Evolutionary conservation across 1,139 yeast genomes (phyloP).

Genomic region (Hansenula sp.): DNA sequence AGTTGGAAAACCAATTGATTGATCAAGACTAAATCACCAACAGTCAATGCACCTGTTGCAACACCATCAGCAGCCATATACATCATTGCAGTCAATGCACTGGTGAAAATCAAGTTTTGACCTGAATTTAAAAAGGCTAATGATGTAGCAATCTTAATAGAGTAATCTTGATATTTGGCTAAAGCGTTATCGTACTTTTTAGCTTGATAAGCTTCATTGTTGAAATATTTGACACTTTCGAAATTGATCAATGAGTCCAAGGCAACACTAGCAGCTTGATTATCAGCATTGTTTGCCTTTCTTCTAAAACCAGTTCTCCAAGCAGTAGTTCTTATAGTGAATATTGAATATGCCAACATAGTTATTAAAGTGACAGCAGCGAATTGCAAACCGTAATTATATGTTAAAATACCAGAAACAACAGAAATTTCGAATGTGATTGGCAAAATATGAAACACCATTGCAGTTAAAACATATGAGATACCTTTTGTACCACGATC

Average conservation of each 20-base stretch:
- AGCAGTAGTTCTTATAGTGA: constrained; percentile 88
- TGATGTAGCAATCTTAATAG: constrained; percentile 88
- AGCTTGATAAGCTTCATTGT: constrained; percentile 79
- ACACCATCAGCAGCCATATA: constrained; percentile 98
- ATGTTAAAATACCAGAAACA: constrained; percentile 90
- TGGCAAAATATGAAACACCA: constrained; percentile 96
- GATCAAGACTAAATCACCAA: constrained; percentile 94
- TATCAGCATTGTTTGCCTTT: constrained; percentile 90
- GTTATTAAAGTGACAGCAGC: constrained; percentile 88
- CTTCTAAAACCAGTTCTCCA: constrained; percentile 95
- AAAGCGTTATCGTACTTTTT: constrained; percentile 78
- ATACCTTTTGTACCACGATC: constrained; percentile 98
- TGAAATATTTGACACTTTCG: constrained; percentile 92
- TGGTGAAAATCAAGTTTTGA: constrained; percentile 84
- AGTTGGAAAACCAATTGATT: constrained; percentile 95
- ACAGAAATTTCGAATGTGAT: constrained; percentile 86
- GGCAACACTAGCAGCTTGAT: constrained; percentile 90
- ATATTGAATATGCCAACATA: constrained; percentile 79
- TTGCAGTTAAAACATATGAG: constrained; percentile 84
- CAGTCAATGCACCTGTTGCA: constrained; percentile 73
- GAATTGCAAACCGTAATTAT: constrained; percentile 83
- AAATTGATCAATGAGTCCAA: constrained; percentile 90
- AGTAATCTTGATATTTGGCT: constrained; percentile 70
- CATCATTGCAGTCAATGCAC: constrained; percentile 96
- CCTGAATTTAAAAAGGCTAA: constrained; percentile 88